These are phyloP conservation scores for Arachis hypogaea DNA, from an alignment of 306 rosid genomes.

Conservation along the genomic window DNA sequence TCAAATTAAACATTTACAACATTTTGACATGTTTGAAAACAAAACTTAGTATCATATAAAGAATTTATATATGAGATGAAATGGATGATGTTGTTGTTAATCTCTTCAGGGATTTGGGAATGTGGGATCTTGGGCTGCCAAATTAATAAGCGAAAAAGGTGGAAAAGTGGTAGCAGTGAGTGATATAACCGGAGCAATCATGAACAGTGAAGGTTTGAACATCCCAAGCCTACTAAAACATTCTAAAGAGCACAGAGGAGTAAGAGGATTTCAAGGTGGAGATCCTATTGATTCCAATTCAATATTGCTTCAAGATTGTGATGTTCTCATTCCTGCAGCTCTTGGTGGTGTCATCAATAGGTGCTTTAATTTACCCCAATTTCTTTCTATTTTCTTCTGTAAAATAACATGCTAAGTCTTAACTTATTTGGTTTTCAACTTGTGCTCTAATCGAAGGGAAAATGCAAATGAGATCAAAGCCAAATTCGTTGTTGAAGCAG, in stretches of 20 bases:
- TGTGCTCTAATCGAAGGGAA: conserved; percentile 34
- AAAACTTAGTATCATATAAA: too few species aligned
- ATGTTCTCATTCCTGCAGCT: conserved; percentile 87
- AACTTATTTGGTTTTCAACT: background rate
- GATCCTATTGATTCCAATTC: conserved; percentile 64
- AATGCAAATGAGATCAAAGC: conserved; percentile 33
- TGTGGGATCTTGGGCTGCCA: conserved; percentile 97
- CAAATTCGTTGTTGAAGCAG: conserved; percentile 16
- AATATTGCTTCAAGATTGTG: conserved; percentile 78
- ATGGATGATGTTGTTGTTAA: background rate
- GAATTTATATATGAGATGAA: too few species aligned
- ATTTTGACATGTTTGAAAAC: too few species aligned
- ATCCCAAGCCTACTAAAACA: conserved; percentile 72
- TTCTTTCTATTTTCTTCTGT: too few species aligned
- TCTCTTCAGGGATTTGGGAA: conserved; percentile 82
- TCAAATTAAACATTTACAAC: too few species aligned
- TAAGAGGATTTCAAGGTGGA: conserved; percentile 71
- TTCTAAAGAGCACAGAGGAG: conserved; percentile 57
- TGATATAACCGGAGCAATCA: conserved; percentile 86
- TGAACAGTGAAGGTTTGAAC: conserved; percentile 72
- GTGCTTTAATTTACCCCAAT: conserved; percentile 24
- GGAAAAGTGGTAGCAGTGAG: conserved; percentile 90
- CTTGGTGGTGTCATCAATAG: conserved; percentile 86
- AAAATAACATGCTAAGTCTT: background rate
- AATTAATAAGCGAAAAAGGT: conserved; percentile 70